Evolutionary conservation across 805 yeast species (phyloP).

Genomic region (Tetrapisispora arboricola): DNA sequence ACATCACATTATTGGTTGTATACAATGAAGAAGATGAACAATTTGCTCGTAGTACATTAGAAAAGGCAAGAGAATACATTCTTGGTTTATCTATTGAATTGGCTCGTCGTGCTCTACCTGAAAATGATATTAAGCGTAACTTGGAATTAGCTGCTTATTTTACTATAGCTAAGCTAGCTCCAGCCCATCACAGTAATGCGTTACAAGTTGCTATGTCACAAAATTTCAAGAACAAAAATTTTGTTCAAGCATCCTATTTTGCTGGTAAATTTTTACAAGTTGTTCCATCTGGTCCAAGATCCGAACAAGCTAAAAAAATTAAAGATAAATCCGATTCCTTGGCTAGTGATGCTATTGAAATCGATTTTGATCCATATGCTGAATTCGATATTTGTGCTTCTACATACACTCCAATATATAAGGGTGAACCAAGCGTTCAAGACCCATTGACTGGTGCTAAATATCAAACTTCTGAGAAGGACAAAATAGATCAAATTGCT

Average conservation of each 20-base stretch:
- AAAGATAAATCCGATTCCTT: constrained; percentile 70
- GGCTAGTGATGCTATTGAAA: constrained; percentile 78
- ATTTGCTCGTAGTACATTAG: constrained; percentile 60
- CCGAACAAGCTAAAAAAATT: constrained; percentile 79
- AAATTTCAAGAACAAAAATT: constrained; percentile 81
- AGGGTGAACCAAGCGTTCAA: constrained; percentile 51
- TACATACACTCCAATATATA: constrained; percentile 80
- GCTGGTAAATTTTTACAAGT: constrained; percentile 74
- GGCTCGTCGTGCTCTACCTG: constrained; percentile 70
- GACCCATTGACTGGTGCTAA: constrained; percentile 89
- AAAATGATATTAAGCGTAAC: constrained; percentile 67
- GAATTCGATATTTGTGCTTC: constrained; percentile 85
- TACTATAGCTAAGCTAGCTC: constrained; percentile 72
- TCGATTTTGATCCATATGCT: constrained; percentile 87
- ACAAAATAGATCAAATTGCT: constrained; percentile 68
- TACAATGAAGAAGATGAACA: constrained; percentile 64
- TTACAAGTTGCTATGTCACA: constrained; percentile 92
- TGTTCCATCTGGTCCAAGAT: constrained; percentile 63
- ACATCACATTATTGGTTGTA: constrained; percentile 62
- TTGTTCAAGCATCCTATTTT: constrained; percentile 77
- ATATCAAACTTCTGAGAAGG: constrained; percentile 69
- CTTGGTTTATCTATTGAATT: constrained; percentile 87
- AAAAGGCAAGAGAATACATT: constrained; percentile 79
- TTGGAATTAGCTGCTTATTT: constrained; percentile 94
- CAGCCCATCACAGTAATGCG: constrained; percentile 78